Percentiles rank a stretch among this genome's conserved stretches.
These are phyloP conservation scores for Spirogloea muscicola DNA, from an alignment of 139 green algal genomes.

Conservation along the genomic window DNA sequence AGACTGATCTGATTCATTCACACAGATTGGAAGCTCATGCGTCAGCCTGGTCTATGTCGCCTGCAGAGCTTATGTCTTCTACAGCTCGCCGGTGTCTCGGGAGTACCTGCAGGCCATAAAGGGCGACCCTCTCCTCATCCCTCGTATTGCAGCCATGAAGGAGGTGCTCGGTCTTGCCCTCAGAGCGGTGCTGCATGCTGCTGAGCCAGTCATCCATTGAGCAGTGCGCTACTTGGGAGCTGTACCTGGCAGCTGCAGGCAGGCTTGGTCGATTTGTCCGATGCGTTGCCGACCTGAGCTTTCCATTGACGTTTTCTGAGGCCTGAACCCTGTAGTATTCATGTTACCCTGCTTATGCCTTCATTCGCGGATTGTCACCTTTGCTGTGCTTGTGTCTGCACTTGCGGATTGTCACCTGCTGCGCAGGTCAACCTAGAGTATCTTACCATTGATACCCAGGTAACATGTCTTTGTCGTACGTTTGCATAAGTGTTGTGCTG, in stretches of 20 bases:
- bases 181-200: no score
- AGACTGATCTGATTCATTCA: no score
- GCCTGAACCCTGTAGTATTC: neutral
- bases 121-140: constrained; percentile 30
- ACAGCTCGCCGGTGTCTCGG: constrained; percentile 61
- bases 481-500: no score
- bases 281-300: neutral
- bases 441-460: constrained; percentile 63
- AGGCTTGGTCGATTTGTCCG: neutral
- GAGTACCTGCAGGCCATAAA: constrained; percentile 42
- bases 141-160: constrained; percentile 11
- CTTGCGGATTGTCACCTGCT: neutral
- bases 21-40: no score
- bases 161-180: no score
- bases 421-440: constrained; percentile 17
- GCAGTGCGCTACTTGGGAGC: constrained; percentile 74
- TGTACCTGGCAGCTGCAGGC: constrained; percentile 27
- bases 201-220: no score
- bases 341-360: neutral
- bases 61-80: constrained; percentile 81
- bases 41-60: no score
- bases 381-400: no score
- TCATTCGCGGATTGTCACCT: no score
- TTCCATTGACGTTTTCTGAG: neutral
- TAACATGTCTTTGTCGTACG: no score